Evolutionary conservation across 23 red algal species (phyloP).

Genomic region (Gracilaria gracilis): DNA sequence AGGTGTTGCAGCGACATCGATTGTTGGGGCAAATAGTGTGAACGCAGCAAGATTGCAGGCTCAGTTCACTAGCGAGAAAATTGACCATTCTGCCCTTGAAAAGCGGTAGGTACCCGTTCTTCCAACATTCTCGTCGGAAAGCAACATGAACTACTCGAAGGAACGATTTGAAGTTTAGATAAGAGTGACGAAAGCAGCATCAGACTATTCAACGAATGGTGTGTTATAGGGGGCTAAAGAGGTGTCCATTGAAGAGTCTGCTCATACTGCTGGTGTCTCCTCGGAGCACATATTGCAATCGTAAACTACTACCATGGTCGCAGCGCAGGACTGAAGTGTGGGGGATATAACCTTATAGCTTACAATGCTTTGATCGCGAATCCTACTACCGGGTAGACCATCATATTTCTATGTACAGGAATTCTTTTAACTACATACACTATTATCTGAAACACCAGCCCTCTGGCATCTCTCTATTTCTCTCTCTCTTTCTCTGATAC

Average conservation of each 20-base stretch:
- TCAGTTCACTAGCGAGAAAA: slow-evolving; percentile 17
- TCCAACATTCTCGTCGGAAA: not conserved
- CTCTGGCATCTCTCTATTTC: not conserved
- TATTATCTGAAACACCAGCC: too few relatives aligned
- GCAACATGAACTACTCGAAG: not conserved
- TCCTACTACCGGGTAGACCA: not conserved
- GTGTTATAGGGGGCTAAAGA: too few relatives aligned
- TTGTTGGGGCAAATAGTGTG: slow-evolving; percentile 1
- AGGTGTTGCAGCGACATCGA: slow-evolving; percentile 1
- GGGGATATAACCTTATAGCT: not conserved
- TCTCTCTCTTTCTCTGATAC: too few relatives aligned
- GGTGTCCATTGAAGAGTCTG: not conserved
- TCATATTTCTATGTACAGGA: not conserved
- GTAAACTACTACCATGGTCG: not conserved
- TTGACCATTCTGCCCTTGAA: not conserved
- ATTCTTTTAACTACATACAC: not conserved
- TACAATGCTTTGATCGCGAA: not conserved
- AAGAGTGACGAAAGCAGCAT: not conserved
- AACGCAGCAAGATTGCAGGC: not conserved
- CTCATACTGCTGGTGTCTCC: not conserved
- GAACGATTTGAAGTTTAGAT: not conserved
- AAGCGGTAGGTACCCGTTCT: not conserved
- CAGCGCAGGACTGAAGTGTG: not conserved
- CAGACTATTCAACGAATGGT: not conserved
- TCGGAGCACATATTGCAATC: not conserved